Evolutionary conservation across 495 filamentous ascomycete species (phyloP).

Genomic region (Hypoxylon fragiforme): DNA sequence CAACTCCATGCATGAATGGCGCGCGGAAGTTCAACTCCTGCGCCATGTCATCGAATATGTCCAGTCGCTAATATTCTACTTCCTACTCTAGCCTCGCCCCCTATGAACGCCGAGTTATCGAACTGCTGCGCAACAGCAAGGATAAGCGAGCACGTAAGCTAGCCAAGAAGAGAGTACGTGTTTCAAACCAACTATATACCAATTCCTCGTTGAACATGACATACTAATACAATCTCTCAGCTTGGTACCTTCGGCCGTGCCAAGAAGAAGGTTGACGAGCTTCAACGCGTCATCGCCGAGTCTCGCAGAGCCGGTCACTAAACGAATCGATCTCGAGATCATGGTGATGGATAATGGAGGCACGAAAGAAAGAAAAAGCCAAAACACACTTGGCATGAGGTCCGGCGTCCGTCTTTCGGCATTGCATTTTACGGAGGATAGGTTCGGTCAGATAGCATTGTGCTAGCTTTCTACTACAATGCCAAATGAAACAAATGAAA

Average conservation of each 20-base stretch:
- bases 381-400: constrained; percentile 23
- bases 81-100: constrained; percentile 71
- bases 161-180: constrained; percentile 93
- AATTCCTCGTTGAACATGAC: neutral
- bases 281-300: constrained; percentile 96
- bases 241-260: constrained; percentile 97
- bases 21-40: too few relatives aligned
- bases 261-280: constrained; percentile 98
- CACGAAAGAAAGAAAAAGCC: constrained; percentile 17
- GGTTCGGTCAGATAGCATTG: constrained; percentile 22
- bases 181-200: constrained; percentile 1
- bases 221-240: constrained; percentile 43
- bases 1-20: too few relatives aligned
- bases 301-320: constrained; percentile 81
- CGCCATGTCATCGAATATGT: too few relatives aligned
- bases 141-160: constrained; percentile 99
- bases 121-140: constrained; percentile 97
- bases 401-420: constrained; percentile 36
- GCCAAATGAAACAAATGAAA: constrained; percentile 24
- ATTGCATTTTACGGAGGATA: constrained; percentile 32
- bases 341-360: constrained; percentile 37
- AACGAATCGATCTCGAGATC: constrained; percentile 46
- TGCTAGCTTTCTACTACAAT: constrained; percentile 22
- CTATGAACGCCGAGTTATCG: constrained; percentile 97
- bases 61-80: constrained; percentile 22